A percentile compares a stretch with the other conserved stretches of the same genome.
These are phyloP conservation scores for Penicillium coffeae DNA, from an alignment of 495 filamentous ascomycete species.

Conservation along the genomic window DNA sequence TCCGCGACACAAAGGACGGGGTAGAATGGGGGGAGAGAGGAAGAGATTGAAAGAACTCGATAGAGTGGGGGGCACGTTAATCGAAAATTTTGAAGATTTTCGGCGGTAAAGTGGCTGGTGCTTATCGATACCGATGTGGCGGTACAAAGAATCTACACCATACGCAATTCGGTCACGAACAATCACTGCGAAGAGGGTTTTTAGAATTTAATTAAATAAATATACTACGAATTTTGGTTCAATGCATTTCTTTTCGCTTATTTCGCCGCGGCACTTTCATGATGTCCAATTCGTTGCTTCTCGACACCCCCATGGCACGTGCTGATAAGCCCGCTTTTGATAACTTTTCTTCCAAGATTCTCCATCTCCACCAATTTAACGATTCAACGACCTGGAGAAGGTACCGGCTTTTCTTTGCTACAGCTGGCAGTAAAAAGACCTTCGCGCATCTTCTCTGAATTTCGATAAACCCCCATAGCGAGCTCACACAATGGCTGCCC, in stretches of 20 bases:
- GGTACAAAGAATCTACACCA: conserved; percentile 6
- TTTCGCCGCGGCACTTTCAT: too few relatives aligned
- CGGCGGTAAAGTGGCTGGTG: conserved; percentile 31
- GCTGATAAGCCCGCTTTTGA: conserved; percentile 13
- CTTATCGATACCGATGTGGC: conserved; percentile 43
- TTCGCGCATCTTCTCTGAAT: too few relatives aligned
- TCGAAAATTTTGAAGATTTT: conserved; percentile 31
- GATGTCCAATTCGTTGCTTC: too few relatives aligned
- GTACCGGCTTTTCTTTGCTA: too few relatives aligned
- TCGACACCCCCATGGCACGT: too few relatives aligned
- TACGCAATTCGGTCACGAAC: too few relatives aligned
- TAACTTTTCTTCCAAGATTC: conserved; percentile 6
- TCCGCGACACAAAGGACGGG: conserved; percentile 17
- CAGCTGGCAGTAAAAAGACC: too few relatives aligned
- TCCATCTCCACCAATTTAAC: neutral
- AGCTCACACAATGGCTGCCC: conserved; percentile 35
- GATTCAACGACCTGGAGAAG: neutral
- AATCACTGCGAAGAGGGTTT: too few relatives aligned
- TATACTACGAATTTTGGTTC: too few relatives aligned
- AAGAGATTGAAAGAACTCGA: conserved; percentile 16
- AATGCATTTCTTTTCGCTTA: too few relatives aligned
- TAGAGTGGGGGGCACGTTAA: conserved; percentile 22
- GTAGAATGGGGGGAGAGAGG: conserved; percentile 12
- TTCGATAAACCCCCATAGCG: neutral
- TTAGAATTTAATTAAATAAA: too few relatives aligned